Evolutionary conservation across 2,329 filamentous ascomycete species (phyloP), one percentile per base, ranked within the genome.

Genomic region (Alternaria gaisen): DNA sequence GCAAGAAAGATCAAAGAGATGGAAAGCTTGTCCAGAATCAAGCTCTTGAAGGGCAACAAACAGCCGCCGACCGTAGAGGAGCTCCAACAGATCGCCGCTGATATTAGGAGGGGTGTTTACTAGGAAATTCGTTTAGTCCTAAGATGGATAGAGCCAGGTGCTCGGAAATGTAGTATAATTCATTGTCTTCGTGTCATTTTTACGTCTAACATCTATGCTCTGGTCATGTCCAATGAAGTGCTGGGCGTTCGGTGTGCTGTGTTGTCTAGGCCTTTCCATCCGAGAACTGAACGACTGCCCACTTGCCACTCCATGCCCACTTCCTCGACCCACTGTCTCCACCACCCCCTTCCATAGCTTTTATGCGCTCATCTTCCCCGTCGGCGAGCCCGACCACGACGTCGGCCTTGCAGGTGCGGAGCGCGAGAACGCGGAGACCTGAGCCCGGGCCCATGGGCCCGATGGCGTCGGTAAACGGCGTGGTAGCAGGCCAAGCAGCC

Each of bases 301-400:
- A 98, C 80, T 97, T 97, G 42, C 94, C 94, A 73, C 88, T 91
- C 94, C 94, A 98, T 0, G 93, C 94, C 94, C 94, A 98, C 78
- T 92, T 91, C 57, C 95, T 85, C 24, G 88, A 85, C 58, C 77
- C 90, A 79, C 67, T 86, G 63, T 93, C 89, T 16, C 89, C 91
- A 4, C 91, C 91, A 1, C 91, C 91, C 16, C 85, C 88, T 53
- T 91, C 88, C 54, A 81, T 85, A 9, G 85, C 83, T 67, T 85
- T 88, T 54, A 98, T 82, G 76, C 89, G 87, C 81, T 97, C 93
- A 73, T 99, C 95, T 75, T 90, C 87, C 7, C 94, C 94, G 9
- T 88, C 79, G 14, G 89, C 85, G n/a, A 99, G 83, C 0, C 93
- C 94, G 26, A 97, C 95, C 0, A 98, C 93, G 8, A 96, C 92